Evolutionary conservation across 345 rosid genomes (phyloP).

Genomic region (Eucalyptus microcorys): DNA sequence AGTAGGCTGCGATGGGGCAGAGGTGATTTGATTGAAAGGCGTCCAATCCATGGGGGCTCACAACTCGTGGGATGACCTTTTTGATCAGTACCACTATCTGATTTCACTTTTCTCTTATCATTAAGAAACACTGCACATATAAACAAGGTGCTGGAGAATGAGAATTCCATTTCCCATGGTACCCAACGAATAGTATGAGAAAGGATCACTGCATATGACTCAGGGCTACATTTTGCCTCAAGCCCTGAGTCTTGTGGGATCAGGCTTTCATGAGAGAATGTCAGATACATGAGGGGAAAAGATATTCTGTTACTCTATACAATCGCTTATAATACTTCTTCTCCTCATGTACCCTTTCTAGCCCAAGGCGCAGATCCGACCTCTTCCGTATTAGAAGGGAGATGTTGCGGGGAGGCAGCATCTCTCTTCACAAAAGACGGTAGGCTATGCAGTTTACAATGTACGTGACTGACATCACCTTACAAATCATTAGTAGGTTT

Average conservation of each 20-base stretch:
- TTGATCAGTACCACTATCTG: not conserved
- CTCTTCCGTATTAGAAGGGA: not conserved
- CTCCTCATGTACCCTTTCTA: not conserved
- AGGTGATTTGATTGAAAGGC: not conserved
- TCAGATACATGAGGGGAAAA: not conserved
- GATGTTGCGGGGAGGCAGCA: not conserved
- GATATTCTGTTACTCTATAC: not conserved
- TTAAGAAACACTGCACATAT: not conserved
- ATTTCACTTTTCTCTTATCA: not conserved
- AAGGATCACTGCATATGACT: not conserved
- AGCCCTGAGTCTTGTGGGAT: not conserved
- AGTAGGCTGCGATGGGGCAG: not conserved
- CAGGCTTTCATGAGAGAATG: not conserved
- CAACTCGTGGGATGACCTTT: not conserved
- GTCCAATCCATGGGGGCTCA: not conserved
- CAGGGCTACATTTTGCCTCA: not conserved
- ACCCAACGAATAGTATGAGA: not conserved
- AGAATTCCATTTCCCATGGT: not conserved
- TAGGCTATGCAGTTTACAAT: not conserved
- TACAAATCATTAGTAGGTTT: not conserved
- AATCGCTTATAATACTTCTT: not conserved
- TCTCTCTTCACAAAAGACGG: not conserved
- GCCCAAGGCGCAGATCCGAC: not conserved
- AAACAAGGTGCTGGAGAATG: not conserved
- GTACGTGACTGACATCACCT: not conserved